phyloP scores from a whole-genome alignment of 441 rosid genomes.

The Melastoma candidum region DNA sequence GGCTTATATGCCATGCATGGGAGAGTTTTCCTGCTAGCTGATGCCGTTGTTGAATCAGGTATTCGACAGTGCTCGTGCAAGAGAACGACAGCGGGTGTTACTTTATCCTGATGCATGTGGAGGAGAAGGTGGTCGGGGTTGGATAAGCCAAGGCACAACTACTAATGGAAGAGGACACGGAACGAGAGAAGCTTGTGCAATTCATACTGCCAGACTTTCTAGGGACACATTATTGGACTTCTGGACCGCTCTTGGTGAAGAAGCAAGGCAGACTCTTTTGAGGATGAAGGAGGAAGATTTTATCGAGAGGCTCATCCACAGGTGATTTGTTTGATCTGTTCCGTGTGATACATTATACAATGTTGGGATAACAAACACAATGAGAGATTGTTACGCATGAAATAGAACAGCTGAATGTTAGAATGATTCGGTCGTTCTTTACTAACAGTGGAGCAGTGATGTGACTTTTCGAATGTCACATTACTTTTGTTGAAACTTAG shows the following conservation, averaged over 20 bases:
- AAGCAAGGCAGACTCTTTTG: constrained; percentile 70
- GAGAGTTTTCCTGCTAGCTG: constrained; percentile 18
- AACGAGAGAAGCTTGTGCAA: constrained; percentile 84
- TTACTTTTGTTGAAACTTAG: too few species aligned
- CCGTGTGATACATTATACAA: too few species aligned
- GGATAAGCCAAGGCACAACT: constrained; percentile 88
- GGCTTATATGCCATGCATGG: constrained; percentile 2
- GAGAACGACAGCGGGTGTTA: constrained; percentile 81
- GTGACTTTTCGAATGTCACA: too few species aligned
- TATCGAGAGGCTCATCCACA: constrained; percentile 88
- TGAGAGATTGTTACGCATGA: too few species aligned
- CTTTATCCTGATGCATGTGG: constrained; percentile 98
- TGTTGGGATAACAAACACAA: neutral
- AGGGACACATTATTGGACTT: constrained; percentile 90
- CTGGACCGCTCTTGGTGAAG: constrained; percentile 93
- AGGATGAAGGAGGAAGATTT: constrained; percentile 99
- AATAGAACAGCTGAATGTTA: neutral
- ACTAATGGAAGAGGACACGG: constrained; percentile 88
- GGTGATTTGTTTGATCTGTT: constrained; percentile 35
- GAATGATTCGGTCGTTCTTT: neutral
- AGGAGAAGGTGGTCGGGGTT: constrained; percentile 80
- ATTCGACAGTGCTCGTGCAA: constrained; percentile 84
- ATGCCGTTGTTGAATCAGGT: constrained; percentile 46
- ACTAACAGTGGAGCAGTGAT: too few species aligned
- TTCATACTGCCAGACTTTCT: constrained; percentile 92